Base-by-base conservation (phyloP, 2,329 filamentous ascomycete genomes). In the Peltaster fructicola region DNA sequence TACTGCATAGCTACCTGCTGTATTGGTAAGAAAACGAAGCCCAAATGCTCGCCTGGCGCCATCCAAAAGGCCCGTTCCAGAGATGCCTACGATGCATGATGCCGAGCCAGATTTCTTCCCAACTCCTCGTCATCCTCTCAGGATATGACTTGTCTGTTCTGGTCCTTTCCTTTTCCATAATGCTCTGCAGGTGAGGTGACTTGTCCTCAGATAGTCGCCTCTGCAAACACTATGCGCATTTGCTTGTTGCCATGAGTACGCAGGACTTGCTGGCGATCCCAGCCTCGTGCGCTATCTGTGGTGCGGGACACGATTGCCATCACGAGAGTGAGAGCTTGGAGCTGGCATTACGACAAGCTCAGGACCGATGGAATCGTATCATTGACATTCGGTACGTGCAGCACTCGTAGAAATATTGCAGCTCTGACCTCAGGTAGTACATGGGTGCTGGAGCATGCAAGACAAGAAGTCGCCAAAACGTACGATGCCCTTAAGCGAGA, bases 401-500 rank as follows among this genome's bases (percentile, higher is more conserved):
- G 14, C 10, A 19, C 14, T 8, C 13, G 15, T n/a, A 28, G 13
- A 13, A 24, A 3, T 4, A 7, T 9, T 10, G 4, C 14, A n/a
- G n/a, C n/a, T n/a, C n/a, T 25, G 10, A 24, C 15, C n/a, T 5
- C 17, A 7, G 10, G 4, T 19, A 5, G 5, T 32, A 60, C 56
- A 20, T 60, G 56, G 55, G 55, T 57, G 5, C 48, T 59, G 19
- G 43, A 46, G 17, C 51, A 59, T 30, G 51, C 56, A 17, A 52
- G 54, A 10, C 49, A 52, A 29, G 50, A 54, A 33, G 53, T 60
- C 27, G 47, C 58, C 15, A 44, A 47, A 19, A 53, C 51, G 17
- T 59, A 56, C 40, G 45, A 54, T 23, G 41, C 47, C 8, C 43
- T 57, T 23, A 50, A 45, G 8, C 42, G 46, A 15, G 45, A 45